Percentiles rank a stretch among this genome's conserved stretches.
phyloP scores from a whole-genome alignment of 208 protist genomes.

The Trypanosoma platydactyli region DNA sequence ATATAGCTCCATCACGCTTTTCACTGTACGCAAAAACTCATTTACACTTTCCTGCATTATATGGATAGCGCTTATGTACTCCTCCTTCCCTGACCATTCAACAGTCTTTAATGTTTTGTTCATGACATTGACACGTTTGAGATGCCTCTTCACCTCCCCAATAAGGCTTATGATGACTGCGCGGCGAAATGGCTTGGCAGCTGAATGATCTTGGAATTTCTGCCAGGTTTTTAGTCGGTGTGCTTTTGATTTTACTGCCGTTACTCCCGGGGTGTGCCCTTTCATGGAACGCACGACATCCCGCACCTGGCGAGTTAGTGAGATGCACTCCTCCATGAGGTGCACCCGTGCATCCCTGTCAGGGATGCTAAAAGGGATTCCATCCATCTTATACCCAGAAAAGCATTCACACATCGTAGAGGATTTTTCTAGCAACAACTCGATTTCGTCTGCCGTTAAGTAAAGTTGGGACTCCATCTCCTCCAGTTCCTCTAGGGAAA shows the following conservation, averaged over 20 bases:
- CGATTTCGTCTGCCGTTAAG: slow-evolving; percentile 75
- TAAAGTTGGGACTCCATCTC: slow-evolving; percentile 80
- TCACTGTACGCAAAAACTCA: slow-evolving; percentile 48
- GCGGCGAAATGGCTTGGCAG: slow-evolving; percentile 84
- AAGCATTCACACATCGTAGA: slow-evolving; percentile 70
- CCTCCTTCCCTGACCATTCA: slow-evolving; percentile 76
- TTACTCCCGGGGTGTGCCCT: slow-evolving; percentile 50
- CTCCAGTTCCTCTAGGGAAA: slow-evolving; percentile 71
- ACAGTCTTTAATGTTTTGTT: slow-evolving; percentile 75
- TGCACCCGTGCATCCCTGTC: slow-evolving; percentile 68
- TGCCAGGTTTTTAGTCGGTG: slow-evolving; percentile 70
- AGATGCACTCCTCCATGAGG: slow-evolving; percentile 78
- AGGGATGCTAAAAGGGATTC: slow-evolving; percentile 65
- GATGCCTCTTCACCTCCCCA: slow-evolving; percentile 42
- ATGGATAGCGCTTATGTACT: slow-evolving; percentile 55
- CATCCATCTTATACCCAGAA: slow-evolving; percentile 63
- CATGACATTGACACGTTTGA: slow-evolving; percentile 58
- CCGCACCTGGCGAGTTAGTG: slow-evolving; percentile 71
- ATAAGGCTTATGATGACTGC: slow-evolving; percentile 69
- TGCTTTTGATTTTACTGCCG: slow-evolving; percentile 77
- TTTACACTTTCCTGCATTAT: slow-evolving; percentile 55
- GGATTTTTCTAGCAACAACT: slow-evolving; percentile 54
- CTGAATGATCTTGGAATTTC: slow-evolving; percentile 88
- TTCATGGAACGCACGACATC: slow-evolving; percentile 89
- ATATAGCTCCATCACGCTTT: slow-evolving; percentile 62